Conservation (phyloP, 768 basidiomycete genomes). For the Termitomyces sp. region DNA sequence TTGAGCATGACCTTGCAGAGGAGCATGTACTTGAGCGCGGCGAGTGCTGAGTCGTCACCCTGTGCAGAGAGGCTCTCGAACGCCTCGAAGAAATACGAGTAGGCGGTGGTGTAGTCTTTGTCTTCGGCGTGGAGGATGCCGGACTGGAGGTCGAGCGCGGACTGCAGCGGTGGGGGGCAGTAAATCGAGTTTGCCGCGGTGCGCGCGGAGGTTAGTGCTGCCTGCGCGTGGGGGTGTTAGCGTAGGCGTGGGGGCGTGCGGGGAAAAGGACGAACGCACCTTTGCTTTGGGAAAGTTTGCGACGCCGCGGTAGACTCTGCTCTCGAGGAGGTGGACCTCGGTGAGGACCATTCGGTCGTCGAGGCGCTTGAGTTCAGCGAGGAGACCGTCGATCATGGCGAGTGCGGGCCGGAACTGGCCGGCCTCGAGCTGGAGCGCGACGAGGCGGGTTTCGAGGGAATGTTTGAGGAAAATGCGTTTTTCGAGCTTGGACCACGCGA, state of each 20-base stretch:
- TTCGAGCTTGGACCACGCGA: conserved; percentile 87
- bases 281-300: conserved; percentile 90
- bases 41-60: conserved; percentile 71
- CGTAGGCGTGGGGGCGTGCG: too few relatives aligned
- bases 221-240: conserved; percentile 31
- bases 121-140: conserved; percentile 93
- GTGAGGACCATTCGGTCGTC: conserved; percentile 99
- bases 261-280: conserved; percentile 37
- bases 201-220: conserved; percentile 82
- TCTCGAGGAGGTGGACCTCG: conserved; percentile 93
- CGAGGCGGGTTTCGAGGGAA: conserved; percentile 84
- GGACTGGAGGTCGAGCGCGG: conserved; percentile 46
- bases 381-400: conserved; percentile 74
- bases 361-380: conserved; percentile 85
- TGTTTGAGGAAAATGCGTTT: conserved; percentile 96
- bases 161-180: conserved; percentile 48
- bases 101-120: conserved; percentile 95
- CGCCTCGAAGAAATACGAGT: conserved; percentile 96
- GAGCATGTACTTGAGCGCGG: conserved; percentile 95
- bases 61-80: conserved; percentile 85
- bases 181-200: conserved; percentile 96
- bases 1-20: conserved; percentile 98
- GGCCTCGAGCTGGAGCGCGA: conserved; percentile 75
- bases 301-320: conserved; percentile 83
- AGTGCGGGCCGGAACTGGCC: conserved; percentile 76